Evolutionary conservation across 1,284 basidiomycete genomes (phyloP).

Genomic region (Leccinum olivaceoglutinosum): DNA sequence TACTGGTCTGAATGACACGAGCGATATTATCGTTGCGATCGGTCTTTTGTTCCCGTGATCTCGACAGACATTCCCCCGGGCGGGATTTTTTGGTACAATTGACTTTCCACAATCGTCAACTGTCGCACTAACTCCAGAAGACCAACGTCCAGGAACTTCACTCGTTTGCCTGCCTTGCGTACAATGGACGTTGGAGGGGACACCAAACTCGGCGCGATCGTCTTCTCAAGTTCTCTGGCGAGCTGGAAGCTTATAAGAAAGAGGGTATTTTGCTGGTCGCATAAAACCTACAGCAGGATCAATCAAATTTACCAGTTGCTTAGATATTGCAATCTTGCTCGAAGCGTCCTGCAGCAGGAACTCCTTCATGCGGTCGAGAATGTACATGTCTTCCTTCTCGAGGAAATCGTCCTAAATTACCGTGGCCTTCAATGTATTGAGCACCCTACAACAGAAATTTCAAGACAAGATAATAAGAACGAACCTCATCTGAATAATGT

Average conservation of each 20-base stretch:
- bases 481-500: slow-evolving; percentile 83
- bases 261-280: slow-evolving; percentile 12
- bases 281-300: slow-evolving; percentile 64
- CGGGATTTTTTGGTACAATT: slow-evolving; percentile 83
- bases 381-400: slow-evolving; percentile 75
- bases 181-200: slow-evolving; percentile 72
- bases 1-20: slow-evolving; percentile 87
- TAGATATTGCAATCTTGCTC: slow-evolving; percentile 59
- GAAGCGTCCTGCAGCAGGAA: slow-evolving; percentile 72
- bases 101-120: slow-evolving; percentile 88
- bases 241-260: slow-evolving; percentile 35
- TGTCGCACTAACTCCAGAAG: slow-evolving; percentile 90
- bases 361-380: slow-evolving; percentile 73
- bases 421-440: slow-evolving; percentile 83
- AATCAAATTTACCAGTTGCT: slow-evolving; percentile 67
- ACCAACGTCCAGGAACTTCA: slow-evolving; percentile 87
- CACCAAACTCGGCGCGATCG: slow-evolving; percentile 45
- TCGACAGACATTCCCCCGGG: slow-evolving; percentile 86
- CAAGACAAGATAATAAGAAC: slow-evolving; percentile 21
- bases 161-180: slow-evolving; percentile 70
- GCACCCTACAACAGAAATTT: slow-evolving; percentile 46
- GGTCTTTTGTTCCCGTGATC: slow-evolving; percentile 69
- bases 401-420: slow-evolving; percentile 75
- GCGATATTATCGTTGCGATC: slow-evolving; percentile 82
- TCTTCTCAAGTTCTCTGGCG: slow-evolving; percentile 48